Evolutionary conservation across 139 green algal genomes (phyloP), one percentile per base, ranked within the genome.

Genomic region (Chara braunii): DNA sequence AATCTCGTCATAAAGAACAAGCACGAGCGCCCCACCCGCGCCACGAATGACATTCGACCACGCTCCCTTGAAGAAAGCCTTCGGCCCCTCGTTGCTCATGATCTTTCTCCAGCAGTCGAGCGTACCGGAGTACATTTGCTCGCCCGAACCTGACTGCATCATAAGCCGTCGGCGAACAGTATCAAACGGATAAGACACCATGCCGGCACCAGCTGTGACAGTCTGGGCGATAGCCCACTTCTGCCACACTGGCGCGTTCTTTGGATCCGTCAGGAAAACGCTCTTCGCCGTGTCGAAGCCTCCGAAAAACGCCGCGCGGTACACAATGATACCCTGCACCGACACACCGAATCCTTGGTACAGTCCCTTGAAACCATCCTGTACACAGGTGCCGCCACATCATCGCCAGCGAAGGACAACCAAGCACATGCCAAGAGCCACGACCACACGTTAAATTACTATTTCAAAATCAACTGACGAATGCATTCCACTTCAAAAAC

Each of bases 261-360:
- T n/a, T n/a, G n/a, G n/a, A n/a, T n/a, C 66, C 24, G 26, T 26
- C 33, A 77, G 64, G 66, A 82, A 35, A 61, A 78, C 9, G 18
- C 87, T 85, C 82, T 97, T 97, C 58, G 89, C 78, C 30, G 89
- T 94, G 78, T 99, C 94, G 83, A 97, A 98, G 72, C 97, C 84
- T 51, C 94, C 94, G 72, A 99, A 99, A 88, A 97, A 98, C 18
- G 91, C 82, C 52, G 90, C 94, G 45, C 94, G 86, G 89, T 99
- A 97, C 64, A 97, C 90, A 35, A 99, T 87, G 65, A 99, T 99
- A 61, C 94, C 94, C 68, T 95, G 87, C 44, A 95, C 91, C 2
- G 88, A 96, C 37, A 96, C 92, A 55, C 84, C 85, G 52, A 95
- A 95, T 69, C 89, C 89, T 72, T 90, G 80, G 77, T 95, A 94